A percentile compares a stretch with the other conserved stretches of the same genome.
phyloP scores from a whole-genome alignment of 225 moss, liverwort and hornwort genomes.

The Anthoceros angustus region DNA sequence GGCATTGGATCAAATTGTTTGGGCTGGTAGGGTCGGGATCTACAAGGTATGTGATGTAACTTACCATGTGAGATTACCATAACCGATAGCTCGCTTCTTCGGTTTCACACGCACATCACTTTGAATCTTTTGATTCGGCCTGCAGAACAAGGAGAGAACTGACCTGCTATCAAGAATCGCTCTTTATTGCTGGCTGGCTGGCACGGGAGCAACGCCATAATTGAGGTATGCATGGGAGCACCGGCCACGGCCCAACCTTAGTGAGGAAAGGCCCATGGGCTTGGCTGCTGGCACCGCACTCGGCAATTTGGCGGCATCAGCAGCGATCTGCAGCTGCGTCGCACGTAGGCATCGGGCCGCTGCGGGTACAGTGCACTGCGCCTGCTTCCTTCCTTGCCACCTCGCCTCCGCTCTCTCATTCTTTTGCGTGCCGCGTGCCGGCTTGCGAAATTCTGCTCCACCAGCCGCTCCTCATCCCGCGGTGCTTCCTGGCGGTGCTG shows the following conservation, averaged over 20 bases:
- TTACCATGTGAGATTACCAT: neutral
- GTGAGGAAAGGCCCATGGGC: neutral
- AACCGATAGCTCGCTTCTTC: neutral
- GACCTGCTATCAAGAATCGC: slow-evolving; percentile 64
- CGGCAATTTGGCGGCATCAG: neutral
- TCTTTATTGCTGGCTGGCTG: slow-evolving; percentile 86
- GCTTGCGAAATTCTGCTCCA: neutral
- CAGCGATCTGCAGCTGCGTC: neutral
- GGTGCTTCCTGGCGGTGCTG: neutral
- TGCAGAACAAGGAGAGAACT: slow-evolving; percentile 58
- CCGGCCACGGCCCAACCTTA: too few species aligned
- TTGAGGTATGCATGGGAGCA: slow-evolving; percentile 54
- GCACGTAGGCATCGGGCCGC: neutral
- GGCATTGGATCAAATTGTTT: slow-evolving; percentile 92
- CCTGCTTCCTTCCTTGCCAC: too few species aligned
- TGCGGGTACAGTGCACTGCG: too few species aligned
- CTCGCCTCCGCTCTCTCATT: too few species aligned
- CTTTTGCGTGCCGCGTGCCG: too few species aligned
- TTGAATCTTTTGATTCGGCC: neutral
- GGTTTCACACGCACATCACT: too few species aligned
- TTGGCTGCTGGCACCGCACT: neutral
- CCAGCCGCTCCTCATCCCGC: neutral
- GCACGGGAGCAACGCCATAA: slow-evolving; percentile 40
- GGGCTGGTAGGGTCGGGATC: slow-evolving; percentile 90
- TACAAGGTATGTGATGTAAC: slow-evolving; percentile 92